These are phyloP conservation scores for Cladobotryum protrusum DNA, from an alignment of 2,329 filamentous ascomycete genomes.

Conservation along the genomic window DNA sequence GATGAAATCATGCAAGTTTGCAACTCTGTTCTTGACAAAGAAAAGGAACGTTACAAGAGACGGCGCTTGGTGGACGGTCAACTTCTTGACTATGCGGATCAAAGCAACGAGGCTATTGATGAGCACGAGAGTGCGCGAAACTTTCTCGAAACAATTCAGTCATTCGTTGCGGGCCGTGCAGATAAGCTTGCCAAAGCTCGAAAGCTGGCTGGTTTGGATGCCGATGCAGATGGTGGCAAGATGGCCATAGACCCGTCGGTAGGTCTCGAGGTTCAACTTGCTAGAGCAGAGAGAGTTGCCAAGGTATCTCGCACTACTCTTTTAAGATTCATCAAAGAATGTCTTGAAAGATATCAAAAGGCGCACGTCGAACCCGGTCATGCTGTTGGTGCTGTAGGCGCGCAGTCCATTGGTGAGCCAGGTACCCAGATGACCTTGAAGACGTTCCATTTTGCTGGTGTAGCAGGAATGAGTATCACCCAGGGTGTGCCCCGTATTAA, in stretches of 20 bases:
- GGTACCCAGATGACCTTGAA: slow-evolving; percentile 99
- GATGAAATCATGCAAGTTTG: slow-evolving; percentile 66
- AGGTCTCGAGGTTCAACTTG: slow-evolving; percentile 20
- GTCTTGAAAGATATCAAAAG: slow-evolving; percentile 82
- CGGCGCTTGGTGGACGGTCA: slow-evolving; percentile 57
- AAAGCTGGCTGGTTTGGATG: slow-evolving; percentile 43
- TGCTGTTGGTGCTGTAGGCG: slow-evolving; percentile 90
- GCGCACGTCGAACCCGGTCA: slow-evolving; percentile 92
- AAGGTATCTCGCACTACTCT: slow-evolving; percentile 77
- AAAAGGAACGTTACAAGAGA: slow-evolving; percentile 59
- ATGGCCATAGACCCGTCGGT: slow-evolving; percentile 17
- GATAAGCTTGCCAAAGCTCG: slow-evolving; percentile 52
- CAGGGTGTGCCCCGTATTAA: slow-evolving; percentile 99
- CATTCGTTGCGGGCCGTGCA: slow-evolving; percentile 60
- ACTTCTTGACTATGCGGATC: slow-evolving; percentile 62
- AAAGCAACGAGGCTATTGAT: slow-evolving; percentile 62
- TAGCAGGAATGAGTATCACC: slow-evolving; percentile 98
- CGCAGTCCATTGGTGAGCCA: slow-evolving; percentile 95
- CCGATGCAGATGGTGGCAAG: slow-evolving; percentile 12
- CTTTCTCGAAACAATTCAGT: slow-evolving; percentile 73
- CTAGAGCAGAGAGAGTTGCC: slow-evolving; percentile 62
- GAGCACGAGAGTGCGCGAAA: slow-evolving; percentile 76
- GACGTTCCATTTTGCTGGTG: slow-evolving; percentile 99
- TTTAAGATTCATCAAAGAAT: slow-evolving; percentile 69
- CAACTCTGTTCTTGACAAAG: slow-evolving; percentile 57